Evolutionary conservation across 495 filamentous ascomycete species (phyloP).

Genomic region (Glarea lozoyensis): DNA sequence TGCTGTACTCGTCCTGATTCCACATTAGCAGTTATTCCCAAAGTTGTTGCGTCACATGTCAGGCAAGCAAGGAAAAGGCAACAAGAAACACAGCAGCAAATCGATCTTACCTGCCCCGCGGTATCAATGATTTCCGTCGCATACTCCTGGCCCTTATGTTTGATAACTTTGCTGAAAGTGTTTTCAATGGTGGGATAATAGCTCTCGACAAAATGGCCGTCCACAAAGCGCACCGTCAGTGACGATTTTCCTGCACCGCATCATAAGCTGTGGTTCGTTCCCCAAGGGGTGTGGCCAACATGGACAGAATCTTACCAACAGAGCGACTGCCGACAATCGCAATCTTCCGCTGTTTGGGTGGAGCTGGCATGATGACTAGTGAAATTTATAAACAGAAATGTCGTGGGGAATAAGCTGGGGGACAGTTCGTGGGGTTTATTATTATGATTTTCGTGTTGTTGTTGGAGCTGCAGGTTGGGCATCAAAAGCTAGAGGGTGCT

Average conservation of each 20-base stretch:
- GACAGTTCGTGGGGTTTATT: background rate
- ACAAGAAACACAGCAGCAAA: background rate
- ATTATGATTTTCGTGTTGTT: background rate
- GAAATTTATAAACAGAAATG: background rate
- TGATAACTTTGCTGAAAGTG: slow-evolving; percentile 92
- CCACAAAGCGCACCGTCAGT: slow-evolving; percentile 93
- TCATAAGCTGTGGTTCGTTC: background rate
- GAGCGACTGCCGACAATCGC: slow-evolving; percentile 96
- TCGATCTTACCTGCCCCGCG: slow-evolving; percentile 75
- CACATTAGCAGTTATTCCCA: background rate
- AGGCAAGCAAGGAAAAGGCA: background rate
- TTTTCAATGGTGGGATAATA: slow-evolving; percentile 99
- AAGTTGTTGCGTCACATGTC: background rate
- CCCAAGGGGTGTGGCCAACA: background rate
- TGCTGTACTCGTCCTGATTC: slow-evolving; percentile 88
- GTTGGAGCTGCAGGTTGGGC: no score
- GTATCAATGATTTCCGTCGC: slow-evolving; percentile 98
- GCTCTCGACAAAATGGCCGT: slow-evolving; percentile 95
- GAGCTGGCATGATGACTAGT: slow-evolving; percentile 52
- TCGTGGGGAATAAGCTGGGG: background rate
- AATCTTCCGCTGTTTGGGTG: slow-evolving; percentile 93
- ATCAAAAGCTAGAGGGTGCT: background rate
- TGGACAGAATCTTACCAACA: slow-evolving; percentile 78
- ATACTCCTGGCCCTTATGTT: slow-evolving; percentile 83
- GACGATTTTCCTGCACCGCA: slow-evolving; percentile 84